Conservation (phyloP, 2,329 filamentous ascomycete species). For the Talaromyces sp. region DNA sequence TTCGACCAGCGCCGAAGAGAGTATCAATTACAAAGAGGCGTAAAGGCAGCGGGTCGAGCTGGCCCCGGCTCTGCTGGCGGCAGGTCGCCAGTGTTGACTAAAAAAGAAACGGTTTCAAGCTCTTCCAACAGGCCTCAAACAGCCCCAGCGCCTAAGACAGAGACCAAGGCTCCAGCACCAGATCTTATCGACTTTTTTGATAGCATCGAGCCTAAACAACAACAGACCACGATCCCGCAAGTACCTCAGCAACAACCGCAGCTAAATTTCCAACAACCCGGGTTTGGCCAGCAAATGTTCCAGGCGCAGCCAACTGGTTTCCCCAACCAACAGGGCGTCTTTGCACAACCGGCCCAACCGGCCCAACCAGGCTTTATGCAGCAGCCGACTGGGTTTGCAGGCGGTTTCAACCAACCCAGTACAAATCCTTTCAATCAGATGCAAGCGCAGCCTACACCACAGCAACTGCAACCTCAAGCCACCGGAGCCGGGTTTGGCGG, state of each 20-base stretch:
- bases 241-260: slow-evolving; percentile 35
- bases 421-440: slow-evolving; percentile 19
- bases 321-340: slow-evolving; percentile 40
- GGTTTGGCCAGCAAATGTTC: slow-evolving; percentile 31
- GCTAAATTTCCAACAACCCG: slow-evolving; percentile 30
- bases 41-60: slow-evolving; percentile 55
- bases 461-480: slow-evolving; percentile 58
- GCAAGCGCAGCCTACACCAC: slow-evolving; percentile 30
- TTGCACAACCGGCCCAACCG: slow-evolving; percentile 37
- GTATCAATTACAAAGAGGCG: slow-evolving; percentile 84
- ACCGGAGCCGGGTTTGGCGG: slow-evolving; percentile 82
- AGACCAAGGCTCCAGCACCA: slow-evolving; percentile 48
- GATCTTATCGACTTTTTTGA: slow-evolving; percentile 94
- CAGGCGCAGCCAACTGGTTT: slow-evolving; percentile 37
- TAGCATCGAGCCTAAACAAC: slow-evolving; percentile 79
- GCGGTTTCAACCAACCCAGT: slow-evolving; percentile 22
- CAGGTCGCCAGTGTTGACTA: slow-evolving; percentile 16
- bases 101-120: slow-evolving; percentile 23
- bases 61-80: slow-evolving; percentile 36
- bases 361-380: slow-evolving; percentile 42
- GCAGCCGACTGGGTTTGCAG: slow-evolving; percentile 31
- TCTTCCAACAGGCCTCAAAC: slow-evolving; percentile 18
- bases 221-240: slow-evolving; percentile 42
- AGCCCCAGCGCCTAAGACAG: slow-evolving; percentile 29
- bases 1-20: slow-evolving; percentile 92